Evolutionary conservation across 2,329 filamentous ascomycete species (phyloP).

Genomic region (Aspergillus sp.): DNA sequence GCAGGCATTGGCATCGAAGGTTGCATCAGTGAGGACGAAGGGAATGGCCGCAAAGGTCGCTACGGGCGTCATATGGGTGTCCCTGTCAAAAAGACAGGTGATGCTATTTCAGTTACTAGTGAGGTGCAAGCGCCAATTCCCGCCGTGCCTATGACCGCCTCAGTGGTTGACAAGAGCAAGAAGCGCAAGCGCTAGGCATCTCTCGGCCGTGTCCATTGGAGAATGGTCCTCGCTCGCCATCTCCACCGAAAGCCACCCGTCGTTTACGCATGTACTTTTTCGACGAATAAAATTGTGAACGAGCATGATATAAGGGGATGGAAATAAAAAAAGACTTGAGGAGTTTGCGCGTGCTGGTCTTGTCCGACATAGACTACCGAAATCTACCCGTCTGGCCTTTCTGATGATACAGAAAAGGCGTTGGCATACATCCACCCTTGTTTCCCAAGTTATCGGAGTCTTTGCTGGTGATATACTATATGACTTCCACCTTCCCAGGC

Average conservation of each 20-base stretch:
- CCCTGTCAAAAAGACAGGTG: constrained; percentile 58
- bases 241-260: neutral
- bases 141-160: constrained; percentile 29
- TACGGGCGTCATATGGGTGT: constrained; percentile 74
- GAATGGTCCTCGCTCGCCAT: neutral
- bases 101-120: constrained; percentile 30
- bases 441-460: constrained; percentile 7
- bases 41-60: constrained; percentile 92
- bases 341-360: neutral
- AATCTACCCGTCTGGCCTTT: constrained; percentile 5
- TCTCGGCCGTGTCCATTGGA: neutral
- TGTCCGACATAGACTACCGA: constrained; percentile 10
- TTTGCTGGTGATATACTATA: constrained; percentile 6
- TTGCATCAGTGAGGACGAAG: constrained; percentile 96
- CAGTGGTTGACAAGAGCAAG: constrained; percentile 61
- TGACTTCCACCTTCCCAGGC: neutral
- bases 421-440: constrained; percentile 7
- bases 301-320: neutral
- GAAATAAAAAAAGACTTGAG: neutral
- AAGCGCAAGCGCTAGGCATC: constrained; percentile 64
- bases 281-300: neutral
- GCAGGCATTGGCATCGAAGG: constrained; percentile 90
- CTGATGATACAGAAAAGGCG: constrained; percentile 3
- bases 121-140: constrained; percentile 18
- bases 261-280: neutral